phyloP scores from a whole-genome alignment of 257 asterid species.

The Salvia splendens region DNA sequence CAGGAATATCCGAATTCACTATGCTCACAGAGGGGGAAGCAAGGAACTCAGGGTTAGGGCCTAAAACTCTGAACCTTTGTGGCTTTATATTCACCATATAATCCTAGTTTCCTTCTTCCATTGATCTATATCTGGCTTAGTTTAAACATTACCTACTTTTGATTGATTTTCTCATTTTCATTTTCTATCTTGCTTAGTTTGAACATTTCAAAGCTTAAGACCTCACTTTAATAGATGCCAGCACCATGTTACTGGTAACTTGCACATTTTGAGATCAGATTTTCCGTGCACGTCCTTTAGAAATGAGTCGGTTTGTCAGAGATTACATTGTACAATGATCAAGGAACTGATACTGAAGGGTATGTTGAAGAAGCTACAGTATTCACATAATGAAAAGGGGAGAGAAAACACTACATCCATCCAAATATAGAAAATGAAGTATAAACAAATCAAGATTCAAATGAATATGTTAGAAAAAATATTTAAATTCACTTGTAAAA shows the following conservation, averaged over 20 bases:
- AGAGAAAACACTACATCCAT: neutral
- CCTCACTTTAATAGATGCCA: slow-evolving; percentile 2
- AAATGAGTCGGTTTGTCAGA: neutral
- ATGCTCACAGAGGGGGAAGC: slow-evolving; percentile 42
- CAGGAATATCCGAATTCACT: slow-evolving; percentile 58
- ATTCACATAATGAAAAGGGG: neutral
- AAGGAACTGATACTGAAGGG: neutral
- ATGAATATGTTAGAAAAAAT: neutral
- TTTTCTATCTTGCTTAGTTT: neutral
- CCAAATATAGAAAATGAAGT: neutral
- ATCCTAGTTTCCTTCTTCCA: neutral
- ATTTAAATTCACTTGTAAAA: neutral
- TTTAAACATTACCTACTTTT: neutral
- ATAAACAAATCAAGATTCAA: neutral
- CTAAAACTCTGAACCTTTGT: neutral
- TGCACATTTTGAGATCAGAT: neutral
- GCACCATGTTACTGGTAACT: neutral
- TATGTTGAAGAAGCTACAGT: slow-evolving; percentile 6
- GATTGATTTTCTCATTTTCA: neutral
- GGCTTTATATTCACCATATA: neutral
- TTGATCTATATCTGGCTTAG: neutral
- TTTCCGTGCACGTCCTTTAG: slow-evolving; percentile 2
- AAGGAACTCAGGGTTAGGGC: slow-evolving; percentile 34
- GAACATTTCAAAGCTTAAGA: neutral
- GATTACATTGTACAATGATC: slow-evolving; percentile 7